Evolutionary conservation across 805 yeast species (phyloP), one percentile per base, ranked within the genome.

Genomic region (Lipomyces japonicus): DNA sequence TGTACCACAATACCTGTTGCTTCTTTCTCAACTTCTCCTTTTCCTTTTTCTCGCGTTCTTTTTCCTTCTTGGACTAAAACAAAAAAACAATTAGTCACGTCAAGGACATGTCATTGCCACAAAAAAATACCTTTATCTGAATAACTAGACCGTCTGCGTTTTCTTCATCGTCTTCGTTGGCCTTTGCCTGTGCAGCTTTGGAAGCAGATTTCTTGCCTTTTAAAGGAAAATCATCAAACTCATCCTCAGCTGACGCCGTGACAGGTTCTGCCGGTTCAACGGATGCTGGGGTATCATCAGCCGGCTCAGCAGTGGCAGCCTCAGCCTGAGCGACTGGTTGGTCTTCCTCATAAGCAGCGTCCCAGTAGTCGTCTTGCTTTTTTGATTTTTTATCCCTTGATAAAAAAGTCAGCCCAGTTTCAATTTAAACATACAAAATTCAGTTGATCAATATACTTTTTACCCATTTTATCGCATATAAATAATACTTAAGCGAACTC

Each of bases 11-110:
- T 48, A 51, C 95, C 53, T 81, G 79, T 61, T 87, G 95, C 72
- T 87, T 89, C 83, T 91, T 91, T 69, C 82, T 78, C 61, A 83
- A 86, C 75, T 91, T 91, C 56, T 71, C 75, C 32, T 71, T 68
- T 64, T 71, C 75, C 61, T 71, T 72, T 64, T 90, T 96, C 69
- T 91, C 95, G 80, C 86, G 87, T 70, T 93, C 95, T 73, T 83
- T 90, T 73, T 91, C 97, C 71, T 91, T 89, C 78, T 91, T 93
- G 50, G 70, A 90, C 61, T 38, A 57, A 63, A 12, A 51, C 67
- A 78, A 77, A 47, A 78, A n/a, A n/a, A n/a, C n/a, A n/a, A n/a
- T n/a, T n/a, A n/a, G n/a, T n/a, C n/a, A n/a, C n/a, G n/a, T n/a
- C n/a, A n/a, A n/a, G n/a, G n/a, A n/a, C n/a, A n/a, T n/a, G n/a